A percentile compares a stretch with the other conserved stretches of the same genome.
Evolutionary conservation across 345 rosid genomes (phyloP).

Genomic region (Citrus maxima): DNA sequence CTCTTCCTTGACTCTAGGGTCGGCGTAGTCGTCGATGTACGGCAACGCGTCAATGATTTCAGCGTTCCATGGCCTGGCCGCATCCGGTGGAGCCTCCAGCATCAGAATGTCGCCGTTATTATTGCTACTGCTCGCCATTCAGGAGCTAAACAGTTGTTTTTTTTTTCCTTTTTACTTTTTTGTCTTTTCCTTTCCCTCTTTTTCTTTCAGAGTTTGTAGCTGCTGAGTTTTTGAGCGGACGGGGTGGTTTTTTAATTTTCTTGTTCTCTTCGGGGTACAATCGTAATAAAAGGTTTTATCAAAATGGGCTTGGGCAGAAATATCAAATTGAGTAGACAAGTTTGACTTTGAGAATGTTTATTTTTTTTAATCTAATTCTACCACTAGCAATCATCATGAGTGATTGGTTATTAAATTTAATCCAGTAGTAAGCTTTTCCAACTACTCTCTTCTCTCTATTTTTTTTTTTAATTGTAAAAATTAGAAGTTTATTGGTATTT

Average conservation of each 20-base stretch:
- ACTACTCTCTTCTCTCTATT: too few species aligned
- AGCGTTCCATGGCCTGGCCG: conserved; percentile 70
- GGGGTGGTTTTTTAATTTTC: too few species aligned
- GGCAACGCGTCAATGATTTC: conserved; percentile 90
- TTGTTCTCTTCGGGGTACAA: neutral
- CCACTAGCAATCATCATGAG: too few species aligned
- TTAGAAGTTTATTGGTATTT: too few species aligned
- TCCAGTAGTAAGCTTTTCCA: too few species aligned
- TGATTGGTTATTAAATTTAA: too few species aligned
- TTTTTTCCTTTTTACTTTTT: too few species aligned
- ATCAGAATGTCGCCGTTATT: conserved; percentile 58
- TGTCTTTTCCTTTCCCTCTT: neutral
- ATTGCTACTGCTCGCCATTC: conserved; percentile 25
- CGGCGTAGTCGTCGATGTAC: conserved; percentile 88
- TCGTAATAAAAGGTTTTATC: neutral
- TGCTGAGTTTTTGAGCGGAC: neutral
- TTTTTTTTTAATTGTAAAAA: too few species aligned
- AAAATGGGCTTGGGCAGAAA: neutral
- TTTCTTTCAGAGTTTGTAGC: too few species aligned
- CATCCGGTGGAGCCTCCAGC: conserved; percentile 73
- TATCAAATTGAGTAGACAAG: too few species aligned
- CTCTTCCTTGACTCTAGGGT: conserved; percentile 70
- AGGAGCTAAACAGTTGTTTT: neutral
- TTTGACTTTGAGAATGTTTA: too few species aligned
- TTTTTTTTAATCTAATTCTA: too few species aligned